Percentiles rank a stretch among this genome's conserved stretches.
phyloP scores from a whole-genome alignment of 192 early-diverging fungal species.

The Entrophospora sp. region DNA sequence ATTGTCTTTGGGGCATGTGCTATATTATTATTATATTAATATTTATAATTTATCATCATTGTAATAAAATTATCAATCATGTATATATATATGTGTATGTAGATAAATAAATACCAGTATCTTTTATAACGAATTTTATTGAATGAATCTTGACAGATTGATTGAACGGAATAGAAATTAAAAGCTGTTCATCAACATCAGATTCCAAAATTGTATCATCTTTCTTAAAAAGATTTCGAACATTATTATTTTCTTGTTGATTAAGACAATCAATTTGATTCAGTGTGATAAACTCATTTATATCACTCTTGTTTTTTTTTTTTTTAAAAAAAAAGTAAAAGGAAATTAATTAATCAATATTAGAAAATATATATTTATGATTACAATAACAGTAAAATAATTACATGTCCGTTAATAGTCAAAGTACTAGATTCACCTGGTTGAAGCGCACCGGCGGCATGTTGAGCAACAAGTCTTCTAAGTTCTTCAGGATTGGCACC shows the following conservation, averaged over 20 bases:
- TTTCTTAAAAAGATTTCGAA: constrained; percentile 68
- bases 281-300: constrained; percentile 53
- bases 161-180: constrained; percentile 81
- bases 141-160: constrained; percentile 72
- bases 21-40: constrained; percentile 8
- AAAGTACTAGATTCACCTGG: constrained; percentile 30
- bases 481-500: constrained; percentile 74
- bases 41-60: background rate
- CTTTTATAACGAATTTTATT: constrained; percentile 47
- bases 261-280: constrained; percentile 81
- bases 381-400: background rate
- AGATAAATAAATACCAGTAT: too few species aligned
- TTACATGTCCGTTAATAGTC: constrained; percentile 38
- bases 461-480: constrained; percentile 57
- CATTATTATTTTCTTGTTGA: constrained; percentile 65
- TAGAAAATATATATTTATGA: background rate
- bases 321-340: background rate
- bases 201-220: constrained; percentile 69
- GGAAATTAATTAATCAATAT: background rate
- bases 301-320: constrained; percentile 54
- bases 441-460: constrained; percentile 38
- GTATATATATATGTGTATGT: too few species aligned
- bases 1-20: constrained; percentile 81
- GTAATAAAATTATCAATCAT: too few species aligned
- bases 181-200: constrained; percentile 94